Conservation (phyloP, 192 early-diverging fungal species). For the Dispira simplex region DNA sequence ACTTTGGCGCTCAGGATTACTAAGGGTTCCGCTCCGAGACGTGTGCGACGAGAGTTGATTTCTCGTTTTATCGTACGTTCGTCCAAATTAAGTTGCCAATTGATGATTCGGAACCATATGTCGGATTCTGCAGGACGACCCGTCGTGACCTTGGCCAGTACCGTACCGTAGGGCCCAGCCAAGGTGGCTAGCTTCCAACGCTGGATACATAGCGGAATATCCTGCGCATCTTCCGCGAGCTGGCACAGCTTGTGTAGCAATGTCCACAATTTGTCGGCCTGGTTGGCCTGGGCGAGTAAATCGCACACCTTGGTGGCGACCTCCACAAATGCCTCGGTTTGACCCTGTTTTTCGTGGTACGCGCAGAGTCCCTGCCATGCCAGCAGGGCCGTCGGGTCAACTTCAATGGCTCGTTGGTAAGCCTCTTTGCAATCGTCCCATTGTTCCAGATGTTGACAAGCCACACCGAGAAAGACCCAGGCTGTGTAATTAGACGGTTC, state of each 20-base stretch:
- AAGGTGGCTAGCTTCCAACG: conserved; percentile 14
- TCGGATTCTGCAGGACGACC: conserved; percentile 14
- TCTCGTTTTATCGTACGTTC: conserved; percentile 35
- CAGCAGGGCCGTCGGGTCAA: conserved; percentile 34
- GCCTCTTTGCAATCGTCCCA: conserved; percentile 34
- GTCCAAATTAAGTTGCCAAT: conserved; percentile 26
- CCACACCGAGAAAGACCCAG: conserved; percentile 45
- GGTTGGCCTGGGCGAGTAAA: no score
- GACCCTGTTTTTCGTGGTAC: no score
- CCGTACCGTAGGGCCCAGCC: conserved; percentile 13
- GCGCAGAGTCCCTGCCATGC: conserved; percentile 40
- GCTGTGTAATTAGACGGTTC: neutral
- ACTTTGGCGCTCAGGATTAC: conserved; percentile 40
- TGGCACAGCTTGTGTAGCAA: no score
- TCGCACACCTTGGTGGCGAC: no score
- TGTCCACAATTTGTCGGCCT: no score
- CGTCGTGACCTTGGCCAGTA: conserved; percentile 8
- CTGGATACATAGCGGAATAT: no score
- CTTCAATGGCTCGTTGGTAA: conserved; percentile 40
- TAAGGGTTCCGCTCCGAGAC: conserved; percentile 50
- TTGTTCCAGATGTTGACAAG: conserved; percentile 40
- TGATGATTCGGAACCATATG: conserved; percentile 25
- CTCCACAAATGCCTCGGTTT: no score
- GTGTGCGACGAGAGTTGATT: conserved; percentile 41
- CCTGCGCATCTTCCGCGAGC: no score